Base-by-base conservation (phyloP, 768 basidiomycete genomes). In the Lentinula guzmanii region DNA sequence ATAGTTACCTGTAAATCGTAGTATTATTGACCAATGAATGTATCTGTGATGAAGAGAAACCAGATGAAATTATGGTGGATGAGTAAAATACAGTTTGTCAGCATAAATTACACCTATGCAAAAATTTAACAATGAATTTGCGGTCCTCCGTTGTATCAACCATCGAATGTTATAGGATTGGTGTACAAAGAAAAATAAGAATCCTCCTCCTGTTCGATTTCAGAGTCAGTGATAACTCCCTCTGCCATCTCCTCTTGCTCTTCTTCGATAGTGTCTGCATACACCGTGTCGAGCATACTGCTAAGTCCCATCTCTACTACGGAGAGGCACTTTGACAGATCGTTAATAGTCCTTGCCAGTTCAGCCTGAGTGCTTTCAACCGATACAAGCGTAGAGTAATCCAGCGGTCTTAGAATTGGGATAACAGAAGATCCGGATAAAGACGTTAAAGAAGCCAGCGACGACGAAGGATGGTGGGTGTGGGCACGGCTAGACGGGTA, bases 301-400 rank as follows among this genome's bases (percentile, higher is more conserved):
- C 78, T 80, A 52, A 98, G 75, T 0, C 93, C 94, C 10, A 71
- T 74, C 68, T 93, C 90, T 1, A 95, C 82, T 0, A 86, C 78
- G 4, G 81, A 80, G 61, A 98, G 72, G 92, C 91, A 95, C 64
- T 82, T 78, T 2, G 82, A 79, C 39, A 98, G 81, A 67, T 90
- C 86, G 50, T 88, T 87, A 9, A 96, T 83, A 3, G 87, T 89
- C 48, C 78, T 74, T 48, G 85, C 86, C 52, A 98, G 80, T 69
- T 93, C 89, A 1, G 76, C 71, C 65, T 90, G 87, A 0, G 87
- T 85, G 37, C 77, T 79, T 9, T 85, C 86, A 31, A 76, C 75
- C 5, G 79, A 80, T 18, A 82, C 77, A 63, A 87, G 72, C 28
- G 77, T 72, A 5, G 72, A 72, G 63, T 93, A 89, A 69, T 95